Evolutionary conservation across 768 basidiomycete species (phyloP).

Genomic region (Amylocystis lapponica): DNA sequence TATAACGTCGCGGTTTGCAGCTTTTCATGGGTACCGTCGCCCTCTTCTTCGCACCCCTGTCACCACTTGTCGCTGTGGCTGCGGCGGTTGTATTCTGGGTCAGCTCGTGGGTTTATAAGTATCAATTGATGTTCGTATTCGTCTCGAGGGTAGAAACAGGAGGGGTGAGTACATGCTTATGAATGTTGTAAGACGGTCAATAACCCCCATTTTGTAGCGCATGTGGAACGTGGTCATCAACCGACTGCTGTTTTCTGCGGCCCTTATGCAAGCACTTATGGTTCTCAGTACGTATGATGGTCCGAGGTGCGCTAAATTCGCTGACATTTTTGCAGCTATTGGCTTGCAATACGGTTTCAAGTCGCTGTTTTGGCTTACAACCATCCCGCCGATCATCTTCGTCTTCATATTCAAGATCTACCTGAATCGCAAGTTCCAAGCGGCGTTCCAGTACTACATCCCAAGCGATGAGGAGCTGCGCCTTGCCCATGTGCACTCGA

Average conservation of each 20-base stretch:
- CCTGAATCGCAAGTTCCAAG: conserved; percentile 60
- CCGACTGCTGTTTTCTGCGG: conserved; percentile 67
- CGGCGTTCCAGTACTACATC: conserved; percentile 75
- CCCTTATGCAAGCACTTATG: conserved; percentile 88
- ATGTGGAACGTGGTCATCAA: conserved; percentile 95
- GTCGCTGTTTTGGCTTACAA: conserved; percentile 74
- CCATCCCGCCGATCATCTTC: conserved; percentile 82
- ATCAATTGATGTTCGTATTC: conserved; percentile 94
- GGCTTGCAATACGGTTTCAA: conserved; percentile 71
- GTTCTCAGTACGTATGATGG: conserved; percentile 62
- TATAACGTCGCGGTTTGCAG: conserved; percentile 41
- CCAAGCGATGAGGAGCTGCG: conserved; percentile 77
- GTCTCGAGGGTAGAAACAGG: conserved; percentile 88
- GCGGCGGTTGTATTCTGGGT: conserved; percentile 86
- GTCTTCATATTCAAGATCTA: conserved; percentile 82
- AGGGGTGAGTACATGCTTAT: conserved; percentile 52
- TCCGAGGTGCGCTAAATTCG: conserved; percentile 3
- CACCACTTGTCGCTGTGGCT: conserved; percentile 82
- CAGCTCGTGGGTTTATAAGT: conserved; percentile 87
- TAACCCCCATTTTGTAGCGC: conserved; percentile 41
- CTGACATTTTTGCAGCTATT: conserved; percentile 48
- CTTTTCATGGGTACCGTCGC: conserved; percentile 92
- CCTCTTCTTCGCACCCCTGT: conserved; percentile 89
- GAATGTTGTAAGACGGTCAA: background rate
- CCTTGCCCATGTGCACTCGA: conserved; percentile 69